Conservation (phyloP, 192 early-diverging fungal species). For the Piromyces finnis region DNA sequence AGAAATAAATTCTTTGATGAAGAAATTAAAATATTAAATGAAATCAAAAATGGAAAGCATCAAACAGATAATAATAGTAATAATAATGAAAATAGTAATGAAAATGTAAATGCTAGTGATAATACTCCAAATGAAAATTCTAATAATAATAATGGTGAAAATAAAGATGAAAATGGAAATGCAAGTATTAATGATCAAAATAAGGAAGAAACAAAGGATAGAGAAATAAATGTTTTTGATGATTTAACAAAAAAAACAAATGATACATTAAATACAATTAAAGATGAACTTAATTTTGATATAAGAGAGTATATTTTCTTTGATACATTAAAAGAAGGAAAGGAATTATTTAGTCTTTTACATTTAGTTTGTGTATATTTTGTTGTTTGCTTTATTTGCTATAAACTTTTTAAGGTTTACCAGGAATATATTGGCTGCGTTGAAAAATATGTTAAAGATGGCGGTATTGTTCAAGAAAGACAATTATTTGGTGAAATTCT, state of each 20-base stretch:
- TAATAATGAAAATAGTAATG: too few relatives aligned
- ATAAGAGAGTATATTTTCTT: background rate
- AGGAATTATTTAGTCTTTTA: background rate
- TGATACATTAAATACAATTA: background rate
- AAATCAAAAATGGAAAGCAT: background rate
- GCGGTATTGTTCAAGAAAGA: background rate
- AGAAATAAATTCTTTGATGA: background rate
- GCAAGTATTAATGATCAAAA: too few relatives aligned
- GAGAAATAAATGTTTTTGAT: too few relatives aligned
- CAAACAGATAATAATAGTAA: background rate
- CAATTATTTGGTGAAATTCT: slow-evolving; percentile 10
- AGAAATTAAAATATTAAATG: background rate
- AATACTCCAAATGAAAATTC: too few relatives aligned
- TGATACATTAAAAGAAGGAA: background rate
- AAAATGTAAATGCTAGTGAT: too few relatives aligned
- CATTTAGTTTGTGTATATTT: background rate
- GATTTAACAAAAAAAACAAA: background rate
- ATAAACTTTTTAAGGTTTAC: background rate
- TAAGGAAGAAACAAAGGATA: too few relatives aligned
- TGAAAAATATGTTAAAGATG: background rate
- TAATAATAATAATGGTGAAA: too few relatives aligned
- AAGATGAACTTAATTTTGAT: background rate
- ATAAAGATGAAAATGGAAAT: too few relatives aligned
- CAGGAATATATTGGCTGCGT: background rate
- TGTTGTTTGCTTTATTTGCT: background rate